Evolutionary conservation across 768 basidiomycete genomes (phyloP).

Genomic region (Kwoniella newhampshirensis): DNA sequence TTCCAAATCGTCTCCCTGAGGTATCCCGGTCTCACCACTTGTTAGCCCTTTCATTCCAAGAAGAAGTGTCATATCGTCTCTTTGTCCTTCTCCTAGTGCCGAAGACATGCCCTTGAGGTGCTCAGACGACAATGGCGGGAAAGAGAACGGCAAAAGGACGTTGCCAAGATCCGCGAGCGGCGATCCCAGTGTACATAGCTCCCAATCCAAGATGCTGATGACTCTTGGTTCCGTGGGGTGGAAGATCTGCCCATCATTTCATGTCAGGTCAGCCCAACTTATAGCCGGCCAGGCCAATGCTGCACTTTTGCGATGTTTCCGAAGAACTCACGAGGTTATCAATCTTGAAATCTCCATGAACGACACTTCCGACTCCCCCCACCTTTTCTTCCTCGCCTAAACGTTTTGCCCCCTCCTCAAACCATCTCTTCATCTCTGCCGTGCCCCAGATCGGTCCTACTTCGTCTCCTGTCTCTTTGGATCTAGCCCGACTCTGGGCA

Average conservation of each 20-base stretch:
- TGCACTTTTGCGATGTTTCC: too few relatives aligned
- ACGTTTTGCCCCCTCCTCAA: constrained; percentile 58
- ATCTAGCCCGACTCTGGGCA: constrained; percentile 70
- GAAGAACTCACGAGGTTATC: constrained; percentile 83
- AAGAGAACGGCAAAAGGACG: constrained; percentile 77
- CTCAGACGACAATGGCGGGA: constrained; percentile 42
- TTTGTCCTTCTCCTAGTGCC: background rate
- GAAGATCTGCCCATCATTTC: constrained; percentile 58
- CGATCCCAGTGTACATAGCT: constrained; percentile 90
- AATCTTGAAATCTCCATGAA: constrained; percentile 97
- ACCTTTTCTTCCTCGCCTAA: constrained; percentile 70
- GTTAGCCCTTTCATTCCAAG: constrained; percentile 67
- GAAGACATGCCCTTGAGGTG: constrained; percentile 1
- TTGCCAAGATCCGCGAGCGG: constrained; percentile 91
- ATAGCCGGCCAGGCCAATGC: too few relatives aligned
- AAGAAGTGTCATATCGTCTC: constrained; percentile 56
- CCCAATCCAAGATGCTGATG: constrained; percentile 96
- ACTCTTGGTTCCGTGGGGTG: constrained; percentile 87
- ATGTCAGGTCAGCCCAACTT: too few relatives aligned
- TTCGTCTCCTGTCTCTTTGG: constrained; percentile 62
- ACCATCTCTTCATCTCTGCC: constrained; percentile 73
- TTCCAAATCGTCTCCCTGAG: constrained; percentile 73
- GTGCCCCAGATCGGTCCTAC: constrained; percentile 74
- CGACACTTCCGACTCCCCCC: constrained; percentile 67
- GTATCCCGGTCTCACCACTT: constrained; percentile 60